Evolutionary conservation across 2,329 filamentous ascomycete species (phyloP), one percentile per base, ranked within the genome.

Genomic region (Penicillium sp.): DNA sequence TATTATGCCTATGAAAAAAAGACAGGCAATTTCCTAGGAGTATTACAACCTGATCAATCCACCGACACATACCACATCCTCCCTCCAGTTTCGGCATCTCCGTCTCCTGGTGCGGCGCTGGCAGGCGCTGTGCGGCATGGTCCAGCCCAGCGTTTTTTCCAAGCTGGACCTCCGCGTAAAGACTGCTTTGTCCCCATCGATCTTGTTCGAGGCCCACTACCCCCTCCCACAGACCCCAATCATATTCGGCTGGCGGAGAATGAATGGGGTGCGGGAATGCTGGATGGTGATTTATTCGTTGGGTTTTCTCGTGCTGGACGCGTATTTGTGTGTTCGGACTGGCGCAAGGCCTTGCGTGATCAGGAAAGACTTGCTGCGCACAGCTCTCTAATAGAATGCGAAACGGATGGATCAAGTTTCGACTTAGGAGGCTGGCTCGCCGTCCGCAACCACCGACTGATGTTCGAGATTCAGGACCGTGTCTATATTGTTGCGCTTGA

Each of bases 191-290:
- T 48, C 2, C 57, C 57, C 2, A 51, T 64, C 14, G n/a, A 52
- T 3, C 12, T 64, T 2, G 22, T 29, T 1, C 44, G 46, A n/a
- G 60, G 59, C 2, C 54, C 54, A 5, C 52, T 60, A 4, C 47
- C 52, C 11, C 35, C 42, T 3, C 52, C 52, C 3, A 34, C 28
- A 7, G 52, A 57, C 8, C 42, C 48, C 10, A 45, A 50, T 2
- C 52, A 58, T 30, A 42, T 57, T 2, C 41, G 55, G n/a, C 44
- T 60, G 20, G 52, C 55, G 1, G 61, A 66, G 4, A 65, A 72
- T 31, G 68, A 71, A 45, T 72, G 69, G 68, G 69, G 69, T 12
- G 67, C 69, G 2, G 69, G 68, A 3, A 66, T 70, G 64, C 39
- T 71, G 4, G 42, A 59, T 25, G 66, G 62, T 1, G 48, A 65